Evolutionary conservation across 805 yeast species (phyloP).

Genomic region (Kluyveromyces dobzhanskii): DNA sequence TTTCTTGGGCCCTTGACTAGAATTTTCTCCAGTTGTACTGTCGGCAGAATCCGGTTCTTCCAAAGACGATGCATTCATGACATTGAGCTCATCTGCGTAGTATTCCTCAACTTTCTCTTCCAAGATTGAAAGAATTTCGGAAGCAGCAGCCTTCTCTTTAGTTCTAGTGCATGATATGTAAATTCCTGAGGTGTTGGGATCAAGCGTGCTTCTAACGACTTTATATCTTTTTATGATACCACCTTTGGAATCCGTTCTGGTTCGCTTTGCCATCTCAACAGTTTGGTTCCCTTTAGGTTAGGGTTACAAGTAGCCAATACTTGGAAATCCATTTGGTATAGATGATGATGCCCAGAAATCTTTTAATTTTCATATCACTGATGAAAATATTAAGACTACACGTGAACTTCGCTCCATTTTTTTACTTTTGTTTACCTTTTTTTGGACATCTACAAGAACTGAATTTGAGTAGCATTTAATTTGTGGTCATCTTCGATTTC

Average conservation of each 20-base stretch:
- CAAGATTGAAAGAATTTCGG: conserved; percentile 57
- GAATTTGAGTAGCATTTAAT: too few relatives aligned
- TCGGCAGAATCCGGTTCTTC: conserved; percentile 10
- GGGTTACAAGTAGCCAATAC: too few relatives aligned
- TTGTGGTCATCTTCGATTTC: too few relatives aligned
- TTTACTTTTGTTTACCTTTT: too few relatives aligned
- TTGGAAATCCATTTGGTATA: too few relatives aligned
- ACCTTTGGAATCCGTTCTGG: not conserved
- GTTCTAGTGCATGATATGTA: conserved; percentile 85
- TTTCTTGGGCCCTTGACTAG: conserved; percentile 30
- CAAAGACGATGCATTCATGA: conserved; percentile 13
- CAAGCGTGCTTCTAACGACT: conserved; percentile 37
- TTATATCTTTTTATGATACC: conserved; percentile 4
- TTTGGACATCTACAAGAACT: too few relatives aligned
- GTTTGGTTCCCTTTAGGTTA: too few relatives aligned
- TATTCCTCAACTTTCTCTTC: conserved; percentile 43
- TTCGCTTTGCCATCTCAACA: not conserved
- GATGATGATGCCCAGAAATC: too few relatives aligned
- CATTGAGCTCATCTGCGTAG: conserved; percentile 32
- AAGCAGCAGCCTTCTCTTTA: conserved; percentile 68
- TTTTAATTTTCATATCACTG: too few relatives aligned
- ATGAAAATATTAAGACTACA: too few relatives aligned
- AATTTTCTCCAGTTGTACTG: conserved; percentile 21
- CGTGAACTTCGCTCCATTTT: too few relatives aligned
- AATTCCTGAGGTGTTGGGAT: conserved; percentile 80